phyloP scores from a whole-genome alignment of 345 rosid genomes.

The Citrus mangshanensis region DNA sequence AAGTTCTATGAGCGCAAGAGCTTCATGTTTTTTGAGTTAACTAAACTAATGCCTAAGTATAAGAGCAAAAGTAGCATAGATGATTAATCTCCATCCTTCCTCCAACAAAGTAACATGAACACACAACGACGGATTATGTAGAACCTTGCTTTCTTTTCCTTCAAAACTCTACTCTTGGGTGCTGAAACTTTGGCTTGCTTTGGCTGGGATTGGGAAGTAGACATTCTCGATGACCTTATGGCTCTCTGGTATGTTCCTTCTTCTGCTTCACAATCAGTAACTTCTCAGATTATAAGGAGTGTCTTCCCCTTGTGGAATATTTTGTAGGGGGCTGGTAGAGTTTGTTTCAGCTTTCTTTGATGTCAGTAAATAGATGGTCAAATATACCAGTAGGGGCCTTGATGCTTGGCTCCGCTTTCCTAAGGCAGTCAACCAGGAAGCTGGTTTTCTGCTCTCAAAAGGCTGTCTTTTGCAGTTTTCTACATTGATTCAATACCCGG shows the following conservation, averaged over 20 bases:
- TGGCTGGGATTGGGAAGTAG: slow-evolving; percentile 14
- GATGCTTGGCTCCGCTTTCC: slow-evolving; percentile 16
- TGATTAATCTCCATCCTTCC: slow-evolving; percentile 43
- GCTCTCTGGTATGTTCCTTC: slow-evolving; percentile 4
- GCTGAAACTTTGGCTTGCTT: slow-evolving; percentile 28
- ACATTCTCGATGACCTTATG: slow-evolving; percentile 28
- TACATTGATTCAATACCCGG: slow-evolving; percentile 31
- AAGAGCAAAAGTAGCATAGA: not conserved
- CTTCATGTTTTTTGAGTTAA: not conserved
- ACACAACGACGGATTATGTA: slow-evolving; percentile 62
- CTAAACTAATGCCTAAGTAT: not conserved
- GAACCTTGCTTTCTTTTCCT: slow-evolving; percentile 58
- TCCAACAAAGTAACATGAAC: slow-evolving; percentile 73
- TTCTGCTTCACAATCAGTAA: slow-evolving; percentile 12
- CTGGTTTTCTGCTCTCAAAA: slow-evolving; percentile 24
- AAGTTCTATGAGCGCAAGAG: not conserved
- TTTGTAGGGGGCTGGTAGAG: slow-evolving; percentile 21
- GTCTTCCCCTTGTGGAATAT: slow-evolving; percentile 16
- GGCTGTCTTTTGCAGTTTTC: slow-evolving; percentile 13
- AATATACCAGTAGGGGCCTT: slow-evolving; percentile 9
- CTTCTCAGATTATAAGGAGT: slow-evolving; percentile 10
- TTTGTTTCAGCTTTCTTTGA: slow-evolving; percentile 26
- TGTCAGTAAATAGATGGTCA: slow-evolving; percentile 27
- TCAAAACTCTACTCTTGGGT: slow-evolving; percentile 36
- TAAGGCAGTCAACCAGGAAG: slow-evolving; percentile 30